Evolutionary conservation across 2,329 filamentous ascomycete genomes (phyloP), one percentile per base, ranked within the genome.

Genomic region (Fusarium luffae): DNA sequence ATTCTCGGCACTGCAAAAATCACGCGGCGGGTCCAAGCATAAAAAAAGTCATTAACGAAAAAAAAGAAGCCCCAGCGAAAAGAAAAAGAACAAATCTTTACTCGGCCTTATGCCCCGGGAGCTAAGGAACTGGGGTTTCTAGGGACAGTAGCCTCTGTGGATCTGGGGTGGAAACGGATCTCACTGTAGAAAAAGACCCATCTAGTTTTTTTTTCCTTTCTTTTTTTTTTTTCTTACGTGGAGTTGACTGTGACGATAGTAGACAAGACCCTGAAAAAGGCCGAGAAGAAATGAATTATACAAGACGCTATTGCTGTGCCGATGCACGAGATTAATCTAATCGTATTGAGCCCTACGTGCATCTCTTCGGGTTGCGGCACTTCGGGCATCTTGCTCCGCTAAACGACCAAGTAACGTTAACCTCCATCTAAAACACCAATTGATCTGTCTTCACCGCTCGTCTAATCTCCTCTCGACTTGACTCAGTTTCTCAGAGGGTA

Each of bases 101-200:
- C 54, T 68, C 65, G 65, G 65, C 64, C 52, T 68, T 68, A 64
- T 68, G 32, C 34, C 55, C 25, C 63, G 49, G 61, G 44, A 65
- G 44, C 63, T 66, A 63, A 52, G 40, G 30, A 30, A 63, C 48
- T 54, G 48, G 65, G 65, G 58, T 54, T 60, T 44, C 42, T 51
- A 41, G 25, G 52, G 21, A 40, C 34, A 37, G 34, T 37, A 37
- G 34, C 18, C 34, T 37, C 48, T n/a, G 67, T 70, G 67, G 68
- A 70, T 65, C 67, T 64, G 63, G 67, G 63, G 66, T 69, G 50
- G 60, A 69, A 66, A 69, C 49, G 51, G 56, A 62, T 51, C 43
- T 49, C 4, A n/a, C 23, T 27, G 46, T 7, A 28, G 16, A 30
- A 30, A 23, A 13, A 32, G 30, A 34, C 40, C 32, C 30, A n/a